Percentiles rank a stretch among this genome's conserved stretches.
phyloP scores from a whole-genome alignment of 805 yeast genomes.

The Lipomyces starkeyi region DNA sequence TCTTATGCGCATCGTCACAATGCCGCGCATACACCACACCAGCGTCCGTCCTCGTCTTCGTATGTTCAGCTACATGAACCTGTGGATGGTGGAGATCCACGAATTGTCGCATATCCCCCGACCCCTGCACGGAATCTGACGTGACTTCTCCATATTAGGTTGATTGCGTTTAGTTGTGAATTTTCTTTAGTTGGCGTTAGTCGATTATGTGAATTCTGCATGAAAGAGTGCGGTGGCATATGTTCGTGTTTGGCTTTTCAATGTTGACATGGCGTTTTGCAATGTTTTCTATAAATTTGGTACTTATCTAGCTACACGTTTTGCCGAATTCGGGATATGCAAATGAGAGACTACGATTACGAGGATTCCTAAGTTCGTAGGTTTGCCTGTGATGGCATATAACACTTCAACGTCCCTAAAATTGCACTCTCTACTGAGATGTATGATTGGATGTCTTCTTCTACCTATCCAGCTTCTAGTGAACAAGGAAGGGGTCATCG shows the following conservation, averaged over 20 bases:
- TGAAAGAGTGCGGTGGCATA: background rate
- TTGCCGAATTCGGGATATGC: background rate
- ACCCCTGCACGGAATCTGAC: background rate
- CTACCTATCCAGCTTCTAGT: too few relatives aligned
- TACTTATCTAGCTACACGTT: background rate
- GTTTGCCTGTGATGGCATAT: background rate
- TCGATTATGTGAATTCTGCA: background rate
- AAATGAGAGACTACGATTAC: background rate
- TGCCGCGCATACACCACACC: background rate
- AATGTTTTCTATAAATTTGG: background rate
- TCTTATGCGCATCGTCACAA: slow-evolving; percentile 7
- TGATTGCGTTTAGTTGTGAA: background rate
- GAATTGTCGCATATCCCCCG: background rate
- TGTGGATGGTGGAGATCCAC: background rate
- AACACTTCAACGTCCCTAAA: too few relatives aligned
- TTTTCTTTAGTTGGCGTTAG: background rate
- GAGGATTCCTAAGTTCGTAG: background rate
- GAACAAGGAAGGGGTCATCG: too few relatives aligned
- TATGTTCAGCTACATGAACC: background rate
- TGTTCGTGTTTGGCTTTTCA: background rate
- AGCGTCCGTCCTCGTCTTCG: background rate
- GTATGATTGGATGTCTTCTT: too few relatives aligned
- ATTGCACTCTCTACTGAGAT: too few relatives aligned
- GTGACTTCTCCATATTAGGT: too few relatives aligned
- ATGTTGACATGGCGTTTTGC: background rate